Conservation (phyloP, 331 rosid species). For the Stylosanthes scabra region DNA sequence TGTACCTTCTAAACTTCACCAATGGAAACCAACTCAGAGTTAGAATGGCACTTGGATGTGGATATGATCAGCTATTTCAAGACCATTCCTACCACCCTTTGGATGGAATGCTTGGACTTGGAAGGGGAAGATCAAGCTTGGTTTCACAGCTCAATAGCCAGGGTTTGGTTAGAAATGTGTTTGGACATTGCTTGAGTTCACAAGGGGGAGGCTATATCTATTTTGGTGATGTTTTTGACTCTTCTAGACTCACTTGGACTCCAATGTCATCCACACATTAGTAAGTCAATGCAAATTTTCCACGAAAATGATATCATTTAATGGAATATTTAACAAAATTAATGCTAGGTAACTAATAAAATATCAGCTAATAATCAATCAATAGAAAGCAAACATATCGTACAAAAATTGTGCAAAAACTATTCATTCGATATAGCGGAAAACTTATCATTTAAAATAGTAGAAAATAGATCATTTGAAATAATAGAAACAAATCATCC, state of each 20-base stretch:
- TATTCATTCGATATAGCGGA: too few relatives aligned
- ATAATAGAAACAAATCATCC: too few relatives aligned
- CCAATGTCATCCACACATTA: conserved; percentile 66
- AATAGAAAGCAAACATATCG: too few relatives aligned
- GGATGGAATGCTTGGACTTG: conserved; percentile 94
- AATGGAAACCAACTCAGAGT: conserved; percentile 68
- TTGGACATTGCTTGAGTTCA: conserved; percentile 84
- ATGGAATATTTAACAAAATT: too few relatives aligned
- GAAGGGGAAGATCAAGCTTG: conserved; percentile 79
- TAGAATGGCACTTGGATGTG: conserved; percentile 87
- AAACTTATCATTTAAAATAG: too few relatives aligned
- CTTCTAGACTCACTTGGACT: conserved; percentile 70
- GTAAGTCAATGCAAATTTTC: conserved; percentile 44
- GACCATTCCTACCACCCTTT: conserved; percentile 68
- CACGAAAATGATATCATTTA: neutral
- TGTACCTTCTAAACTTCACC: conserved; percentile 69
- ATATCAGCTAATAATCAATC: too few relatives aligned
- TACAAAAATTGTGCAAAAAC: too few relatives aligned
- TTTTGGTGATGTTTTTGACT: conserved; percentile 78
- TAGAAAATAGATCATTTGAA: too few relatives aligned
- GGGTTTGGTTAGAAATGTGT: conserved; percentile 66
- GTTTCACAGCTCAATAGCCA: conserved; percentile 79
- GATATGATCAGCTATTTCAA: conserved; percentile 79
- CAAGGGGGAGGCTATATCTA: conserved; percentile 90
- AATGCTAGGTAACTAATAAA: too few relatives aligned